Base-by-base conservation (phyloP, 2,329 filamentous ascomycete species). In the Drechslerella stenobrocha region DNA sequence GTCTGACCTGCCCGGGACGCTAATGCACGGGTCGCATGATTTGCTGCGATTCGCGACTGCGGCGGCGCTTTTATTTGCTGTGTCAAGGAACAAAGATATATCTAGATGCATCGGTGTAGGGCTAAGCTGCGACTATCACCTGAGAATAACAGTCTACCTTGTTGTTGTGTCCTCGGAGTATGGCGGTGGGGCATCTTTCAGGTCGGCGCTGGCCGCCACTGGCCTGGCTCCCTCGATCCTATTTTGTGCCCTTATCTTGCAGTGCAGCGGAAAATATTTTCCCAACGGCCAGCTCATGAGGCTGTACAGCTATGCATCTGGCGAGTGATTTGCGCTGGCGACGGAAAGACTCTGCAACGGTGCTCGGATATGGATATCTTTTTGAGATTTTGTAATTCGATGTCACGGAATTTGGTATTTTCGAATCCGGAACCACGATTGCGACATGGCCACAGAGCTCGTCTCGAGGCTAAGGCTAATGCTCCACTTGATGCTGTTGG, bases 11-110 rank as follows among this genome's bases (percentile, higher is more conserved):
- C 35, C 52, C 63, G 63, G 63, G 63, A 60, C 42, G 55, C 63
- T 67, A 67, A 67, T 67, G 63, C 55, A 60, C 63, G 50, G 63
- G 63, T 67, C 55, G 63, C 63, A 55, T 67, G 63, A 67, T 59
- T 47, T 55, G 50, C 34, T 53, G 51, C 55, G 61, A 67, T 67
- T 60, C 55, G 63, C 63, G 63, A 67, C 59, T 53, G 32, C 23
- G 35, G 40, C 42, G 52, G 37, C 52, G 59, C 9, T 37, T 37
- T 37, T 13, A 32, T 32, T n/a, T 37, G 4, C n/a, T 37, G 8
- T 52, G 57, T 50, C 59, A 47, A 53, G 48, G 48, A 52, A 5
- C 28, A 30, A 30, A 11, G 28, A 5, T 30, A 11, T 42, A 45
- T 30, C 50, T 23, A 45, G 32, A 67, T 59, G 61, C 48, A n/a